phyloP scores from a whole-genome alignment of 2,329 filamentous ascomycete genomes.

The Alternaria gansuensis region DNA sequence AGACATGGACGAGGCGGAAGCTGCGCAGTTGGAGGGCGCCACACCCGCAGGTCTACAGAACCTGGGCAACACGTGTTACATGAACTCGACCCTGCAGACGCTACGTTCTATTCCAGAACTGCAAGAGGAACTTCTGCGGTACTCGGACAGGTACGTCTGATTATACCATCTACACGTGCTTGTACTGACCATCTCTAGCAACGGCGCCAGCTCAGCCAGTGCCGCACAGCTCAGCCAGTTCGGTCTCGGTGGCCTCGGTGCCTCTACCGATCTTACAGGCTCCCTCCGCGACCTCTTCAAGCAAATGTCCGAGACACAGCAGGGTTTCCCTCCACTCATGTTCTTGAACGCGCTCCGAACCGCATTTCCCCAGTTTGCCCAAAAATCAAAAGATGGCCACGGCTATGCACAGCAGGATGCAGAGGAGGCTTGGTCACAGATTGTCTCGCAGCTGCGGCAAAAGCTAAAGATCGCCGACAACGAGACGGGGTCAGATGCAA shows the following conservation, averaged over 20 bases:
- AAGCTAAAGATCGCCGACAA: constrained; percentile 74
- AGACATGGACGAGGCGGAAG: constrained; percentile 96
- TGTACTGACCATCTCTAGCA: constrained; percentile 35
- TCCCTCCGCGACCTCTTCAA: constrained; percentile 85
- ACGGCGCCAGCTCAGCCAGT: constrained; percentile 42
- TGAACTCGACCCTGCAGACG: constrained; percentile 96
- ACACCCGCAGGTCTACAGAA: constrained; percentile 90
- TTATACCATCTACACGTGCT: neutral
- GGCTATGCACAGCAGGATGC: constrained; percentile 98
- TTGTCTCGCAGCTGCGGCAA: constrained; percentile 81
- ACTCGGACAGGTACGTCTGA: constrained; percentile 56
- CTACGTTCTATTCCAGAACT: constrained; percentile 90
- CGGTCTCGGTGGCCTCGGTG: constrained; percentile 66
- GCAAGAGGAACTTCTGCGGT: constrained; percentile 77
- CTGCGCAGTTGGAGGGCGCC: constrained; percentile 81
- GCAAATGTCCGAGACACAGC: constrained; percentile 87
- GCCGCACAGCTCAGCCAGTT: constrained; percentile 56
- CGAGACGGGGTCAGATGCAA: constrained; percentile 49
- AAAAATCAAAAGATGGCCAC: constrained; percentile 80
- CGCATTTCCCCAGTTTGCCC: constrained; percentile 90
- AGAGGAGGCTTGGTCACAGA: constrained; percentile 97
- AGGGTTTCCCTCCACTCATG: constrained; percentile 81
- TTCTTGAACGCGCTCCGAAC: constrained; percentile 83
- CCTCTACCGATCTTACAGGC: constrained; percentile 74
- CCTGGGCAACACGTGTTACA: constrained; percentile 96